A percentile compares a stretch with the other conserved stretches of the same genome.
Conservation (phyloP, 345 rosid genomes). For the Sonneratia caseolaris region DNA sequence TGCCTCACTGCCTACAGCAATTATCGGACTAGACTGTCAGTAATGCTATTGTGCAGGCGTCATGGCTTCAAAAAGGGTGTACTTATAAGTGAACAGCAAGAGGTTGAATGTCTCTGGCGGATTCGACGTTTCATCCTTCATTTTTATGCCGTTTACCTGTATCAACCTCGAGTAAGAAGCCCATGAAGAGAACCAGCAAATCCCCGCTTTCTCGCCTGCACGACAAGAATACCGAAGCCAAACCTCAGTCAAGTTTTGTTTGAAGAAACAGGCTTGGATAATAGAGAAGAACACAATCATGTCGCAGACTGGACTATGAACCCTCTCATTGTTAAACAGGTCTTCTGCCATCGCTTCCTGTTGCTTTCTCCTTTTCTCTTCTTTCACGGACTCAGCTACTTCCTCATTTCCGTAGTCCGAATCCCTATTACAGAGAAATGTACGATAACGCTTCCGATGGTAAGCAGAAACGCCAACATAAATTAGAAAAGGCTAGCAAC, state of each 20-base stretch:
- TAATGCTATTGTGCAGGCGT: neutral
- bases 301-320: neutral
- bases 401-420: constrained; percentile 34
- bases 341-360: constrained; percentile 87
- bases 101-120: neutral
- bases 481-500: constrained; percentile 8
- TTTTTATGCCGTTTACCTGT: constrained; percentile 7
- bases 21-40: neutral
- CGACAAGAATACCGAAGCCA: constrained; percentile 8
- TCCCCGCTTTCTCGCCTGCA: constrained; percentile 64
- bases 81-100: neutral
- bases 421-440: constrained; percentile 31
- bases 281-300: neutral
- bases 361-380: constrained; percentile 81
- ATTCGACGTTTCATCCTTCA: neutral
- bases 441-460: neutral
- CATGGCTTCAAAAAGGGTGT: neutral
- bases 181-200: constrained; percentile 43
- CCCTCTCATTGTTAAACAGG: constrained; percentile 65
- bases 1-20: neutral
- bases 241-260: neutral
- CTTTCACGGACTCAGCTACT: constrained; percentile 41
- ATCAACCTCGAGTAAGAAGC: constrained; percentile 33
- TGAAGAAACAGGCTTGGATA: neutral
- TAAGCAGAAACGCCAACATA: neutral